Base-by-base conservation (phyloP, 1,139 yeast species). In the Hyphopichia burtonii region DNA sequence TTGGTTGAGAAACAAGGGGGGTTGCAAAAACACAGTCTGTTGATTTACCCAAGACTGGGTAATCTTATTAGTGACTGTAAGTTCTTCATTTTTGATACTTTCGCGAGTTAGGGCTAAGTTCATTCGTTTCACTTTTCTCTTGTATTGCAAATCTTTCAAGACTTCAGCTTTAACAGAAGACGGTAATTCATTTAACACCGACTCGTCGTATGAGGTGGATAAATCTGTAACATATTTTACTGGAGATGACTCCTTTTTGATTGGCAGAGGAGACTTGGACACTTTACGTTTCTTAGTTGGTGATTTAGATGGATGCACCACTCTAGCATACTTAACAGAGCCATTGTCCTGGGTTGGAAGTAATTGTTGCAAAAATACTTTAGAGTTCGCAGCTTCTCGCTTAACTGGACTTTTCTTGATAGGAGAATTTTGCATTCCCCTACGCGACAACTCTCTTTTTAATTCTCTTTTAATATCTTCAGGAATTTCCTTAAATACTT, bases 401-500 rank as follows among this genome's bases (percentile, higher is more conserved):
- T 18, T 23, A 6, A 18, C 11, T 33, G 44, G 39, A 37, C 45
- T 61, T 47, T 48, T 54, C n/a, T 30, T 34, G 1, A 51, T 48
- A 2, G 50, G 44, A 19, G 59, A 46, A 38, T 31, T 40, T 17
- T 22, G 37, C 31, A 28, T 22, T n/a, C 72, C 72, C 19, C 76
- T 55, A 18, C 72, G 52, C 3, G 61, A 48, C 32, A 80, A 50
- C 46, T 82, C 86, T 2, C 53, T 52, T 44, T 63, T 65, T 5
- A 82, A 51, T 46, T 82, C 88, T 3, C 57, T 47, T 46, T 74
- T 75, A 1, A 82, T 73, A 6, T 74, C 78, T n/a, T 44, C 41
- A 0, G 88, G 88, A 5, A 82, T 55, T n/a, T 66, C 67, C 10
- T 74, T 61, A 50, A 81, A 78, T 0, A 80, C 79, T 1, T 74